Evolutionary conservation across 208 protist genomes (phyloP), one percentile per base, ranked within the genome.

Genomic region (Vickermania ingenoplastis): DNA sequence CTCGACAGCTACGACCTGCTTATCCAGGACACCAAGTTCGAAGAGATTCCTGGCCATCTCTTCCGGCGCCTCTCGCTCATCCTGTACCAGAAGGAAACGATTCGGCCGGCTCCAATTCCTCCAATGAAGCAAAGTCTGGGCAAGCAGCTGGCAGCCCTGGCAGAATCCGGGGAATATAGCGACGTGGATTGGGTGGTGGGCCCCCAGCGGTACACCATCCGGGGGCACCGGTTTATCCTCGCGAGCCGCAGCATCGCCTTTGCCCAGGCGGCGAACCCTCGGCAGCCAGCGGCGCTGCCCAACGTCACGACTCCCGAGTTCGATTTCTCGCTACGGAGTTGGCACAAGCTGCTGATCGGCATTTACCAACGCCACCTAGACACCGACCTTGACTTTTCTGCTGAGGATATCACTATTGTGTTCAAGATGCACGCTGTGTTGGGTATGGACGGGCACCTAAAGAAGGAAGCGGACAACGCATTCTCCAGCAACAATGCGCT

Each of bases 1-100:
- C 63, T 91, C 3, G 82, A 90, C 29, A 83, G 80, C 71, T 95
- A 95, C 71, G 88, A 95, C 53, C 30, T 53, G 5, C 83, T 95
- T 27, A 95, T 95, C 50, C 71, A 89, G 58, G 83, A 95, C 61
- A 75, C 73, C 30, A 75, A 86, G 67, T 95, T 92, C 61, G 88
- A 95, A 66, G 76, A 91, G 59, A 92, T 95, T 53, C 88, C 88
- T 0, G 88, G 88, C 3, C 84, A 95, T 53, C 69, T 95, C n/a
- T 91, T 89, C 69, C 79, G 88, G 7, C 79, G 85, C 23, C 75
- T 95, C n/a, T 92, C 83, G 4, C 79, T 92, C 26, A 94, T 94
- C 57, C 48, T 89, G 3, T 76, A 73, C 26, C 73, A 73, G 14
- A 73, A 79, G 49, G 87, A 94, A 60, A 73, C 71, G 27, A 65